Percentiles rank a stretch among this genome's conserved stretches.
These are phyloP conservation scores for Penicillium atrosanguineum DNA, from an alignment of 495 filamentous ascomycete species.

Conservation along the genomic window DNA sequence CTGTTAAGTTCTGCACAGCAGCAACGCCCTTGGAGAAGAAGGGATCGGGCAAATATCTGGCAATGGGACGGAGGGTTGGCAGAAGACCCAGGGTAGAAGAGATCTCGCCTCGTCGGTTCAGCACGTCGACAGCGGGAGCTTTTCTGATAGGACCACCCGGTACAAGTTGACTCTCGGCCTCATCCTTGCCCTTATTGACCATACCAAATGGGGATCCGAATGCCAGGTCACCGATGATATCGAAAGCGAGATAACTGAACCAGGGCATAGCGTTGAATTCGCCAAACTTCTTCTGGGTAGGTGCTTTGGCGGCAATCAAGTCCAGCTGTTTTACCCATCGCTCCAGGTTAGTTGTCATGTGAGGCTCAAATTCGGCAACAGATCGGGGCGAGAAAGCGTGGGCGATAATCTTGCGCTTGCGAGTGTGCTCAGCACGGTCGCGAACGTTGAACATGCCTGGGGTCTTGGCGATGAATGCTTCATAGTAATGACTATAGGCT, in stretches of 20 bases:
- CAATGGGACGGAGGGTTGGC: constrained; percentile 34
- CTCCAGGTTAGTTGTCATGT: constrained; percentile 69
- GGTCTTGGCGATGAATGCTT: constrained; percentile 76
- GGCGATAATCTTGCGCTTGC: constrained; percentile 76
- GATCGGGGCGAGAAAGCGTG: constrained; percentile 74
- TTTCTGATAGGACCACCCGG: constrained; percentile 24
- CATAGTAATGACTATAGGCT: constrained; percentile 62
- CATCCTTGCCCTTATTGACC: constrained; percentile 40
- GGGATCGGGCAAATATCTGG: constrained; percentile 37
- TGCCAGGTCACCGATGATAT: constrained; percentile 29
- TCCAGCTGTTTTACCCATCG: constrained; percentile 67
- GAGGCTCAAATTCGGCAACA: constrained; percentile 73
- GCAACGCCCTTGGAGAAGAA: constrained; percentile 38
- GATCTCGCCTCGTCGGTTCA: constrained; percentile 41
- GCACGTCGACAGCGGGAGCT: constrained; percentile 35
- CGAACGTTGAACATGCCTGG: constrained; percentile 80
- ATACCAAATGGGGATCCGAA: constrained; percentile 43
- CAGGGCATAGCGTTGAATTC: constrained; percentile 71
- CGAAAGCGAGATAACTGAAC: constrained; percentile 88
- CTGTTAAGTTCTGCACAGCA: constrained; percentile 37
- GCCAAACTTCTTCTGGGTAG: constrained; percentile 28
- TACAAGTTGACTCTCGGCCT: constrained; percentile 42
- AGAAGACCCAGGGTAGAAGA: constrained; percentile 36
- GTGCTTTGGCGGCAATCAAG: constrained; percentile 30
- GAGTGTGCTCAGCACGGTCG: constrained; percentile 69